These are phyloP conservation scores for Nicotiana attenuata DNA, from an alignment of 257 asterid genomes.

Conservation along the genomic window DNA sequence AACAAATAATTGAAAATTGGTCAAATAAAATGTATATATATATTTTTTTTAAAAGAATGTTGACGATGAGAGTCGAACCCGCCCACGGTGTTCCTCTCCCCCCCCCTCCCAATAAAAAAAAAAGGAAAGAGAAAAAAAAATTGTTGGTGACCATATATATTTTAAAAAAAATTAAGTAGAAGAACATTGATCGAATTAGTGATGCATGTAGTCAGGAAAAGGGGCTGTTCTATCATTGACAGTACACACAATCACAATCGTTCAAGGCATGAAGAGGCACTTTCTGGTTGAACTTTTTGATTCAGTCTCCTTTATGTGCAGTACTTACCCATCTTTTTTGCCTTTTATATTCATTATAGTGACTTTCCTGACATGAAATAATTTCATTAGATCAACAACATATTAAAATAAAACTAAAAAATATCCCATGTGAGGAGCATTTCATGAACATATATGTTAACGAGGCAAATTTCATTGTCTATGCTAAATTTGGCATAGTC, in stretches of 20 bases:
- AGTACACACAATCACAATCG: background rate
- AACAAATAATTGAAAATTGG: background rate
- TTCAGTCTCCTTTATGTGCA: background rate
- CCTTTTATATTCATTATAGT: background rate
- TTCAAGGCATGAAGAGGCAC: background rate
- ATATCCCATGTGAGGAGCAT: slow-evolving; percentile 25
- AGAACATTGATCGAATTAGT: background rate
- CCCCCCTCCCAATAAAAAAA: background rate
- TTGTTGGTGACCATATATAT: background rate
- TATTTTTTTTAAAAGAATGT: background rate
- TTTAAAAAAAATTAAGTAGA: background rate
- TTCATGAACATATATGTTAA: slow-evolving; percentile 5
- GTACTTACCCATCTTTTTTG: background rate
- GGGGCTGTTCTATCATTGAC: background rate
- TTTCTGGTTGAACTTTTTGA: background rate
- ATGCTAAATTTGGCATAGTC: slow-evolving; percentile 17
- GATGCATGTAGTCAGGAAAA: background rate
- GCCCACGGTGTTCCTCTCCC: background rate
- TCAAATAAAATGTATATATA: too few relatives aligned
- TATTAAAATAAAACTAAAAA: background rate
- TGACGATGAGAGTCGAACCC: background rate
- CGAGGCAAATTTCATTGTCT: background rate
- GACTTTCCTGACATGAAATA: background rate
- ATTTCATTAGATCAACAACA: background rate
- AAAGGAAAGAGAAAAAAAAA: too few relatives aligned